Evolutionary conservation across 352 stramenopile genomes (phyloP), one percentile per base, ranked within the genome.

Genomic region (Pythium pectinolyticum): DNA sequence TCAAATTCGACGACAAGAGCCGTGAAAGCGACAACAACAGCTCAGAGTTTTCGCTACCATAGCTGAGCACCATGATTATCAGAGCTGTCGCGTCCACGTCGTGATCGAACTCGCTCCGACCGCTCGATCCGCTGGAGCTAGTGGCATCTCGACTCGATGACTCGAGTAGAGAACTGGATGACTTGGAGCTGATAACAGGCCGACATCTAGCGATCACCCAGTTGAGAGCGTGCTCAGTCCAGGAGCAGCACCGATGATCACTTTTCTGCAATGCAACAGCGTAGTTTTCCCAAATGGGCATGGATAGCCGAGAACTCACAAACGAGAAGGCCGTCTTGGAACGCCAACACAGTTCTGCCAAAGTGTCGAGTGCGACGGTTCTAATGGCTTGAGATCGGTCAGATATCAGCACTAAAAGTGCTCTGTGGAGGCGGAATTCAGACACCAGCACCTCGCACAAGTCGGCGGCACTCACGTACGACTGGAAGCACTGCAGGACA

Each of bases 311-410:
- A 24, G 55, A 51, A 27, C 30, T 66, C 2, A 49, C 49, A 25
- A 73, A 69, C 8, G 35, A 14, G 32, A 69, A 61, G 0, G 61
- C 54, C 12, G 31, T 22, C 24, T 39, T 43, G 7, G 54, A 62
- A 6, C 53, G 54, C 66, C 66, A 69, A 25, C 45, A 62, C 19
- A 69, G 17, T 37, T 60, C 60, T 24, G 66, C 50, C 1, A 73
- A 30, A 9, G 62, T 41, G 24, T 24, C 25, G 1, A 69, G 31
- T n/a, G 61, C 54, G 12, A 49, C 34, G 25, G 28, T 43, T 57
- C 66, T 54, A 37, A 73, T 15, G 7, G 22, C 17, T 20, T 45
- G 40, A 3, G 34, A 57, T 17, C 43, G 28, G 45, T 69, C 57
- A 20, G 61, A 66, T 6, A 46, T 30, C 20, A 69, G 32, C 15